Evolutionary conservation across 345 rosid genomes (phyloP), one percentile per base, ranked within the genome.

Genomic region (Conringia planisiliqua): DNA sequence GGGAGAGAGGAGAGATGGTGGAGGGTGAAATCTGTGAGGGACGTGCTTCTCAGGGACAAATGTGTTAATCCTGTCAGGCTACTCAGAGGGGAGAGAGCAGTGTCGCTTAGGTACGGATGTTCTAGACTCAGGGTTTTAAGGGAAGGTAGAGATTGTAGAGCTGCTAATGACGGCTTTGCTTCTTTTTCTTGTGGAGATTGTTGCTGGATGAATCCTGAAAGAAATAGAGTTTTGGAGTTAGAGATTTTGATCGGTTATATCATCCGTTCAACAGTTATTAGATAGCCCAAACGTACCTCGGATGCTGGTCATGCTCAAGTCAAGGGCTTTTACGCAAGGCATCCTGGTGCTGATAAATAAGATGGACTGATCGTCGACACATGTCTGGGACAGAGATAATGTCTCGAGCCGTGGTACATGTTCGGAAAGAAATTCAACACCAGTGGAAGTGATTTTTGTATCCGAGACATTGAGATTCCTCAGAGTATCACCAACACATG

Each of bases 111-210:
- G 73, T 74, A 79, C 5, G 89, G 83, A 55, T 86, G 78, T 82
- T 95, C 97, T 83, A 95, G 74, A 79, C 83, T 86, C 78, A 95
- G 78, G 11, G 70, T 86, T 74, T 85, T 79, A 82, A 95, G 82
- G 55, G 65, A 40, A 58, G 42, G 51, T 27, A 90, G 88, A 70
- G 71, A 79, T 13, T 83, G 83, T 43, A 94, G 81, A 1, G 85
- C 86, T 36, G 79, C 62, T 58, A 94, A 79, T 0, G 93, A 83
- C 10, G 63, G 81, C 68, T 78, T 54, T 39, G 54, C 62, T 18
- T 69, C 71, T 55, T 70, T 69, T 60, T 77, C 44, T 56, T 83
- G 85, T 10, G 77, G 73, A 50, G 73, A 82, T 39, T 12, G 81
- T 14, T 75, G 74, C 63, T 61, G 78, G 40, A 84, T 64, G 79